Evolutionary conservation across 23 red algal species (phyloP).

Genomic region (Gracilaria vermiculophylla): DNA sequence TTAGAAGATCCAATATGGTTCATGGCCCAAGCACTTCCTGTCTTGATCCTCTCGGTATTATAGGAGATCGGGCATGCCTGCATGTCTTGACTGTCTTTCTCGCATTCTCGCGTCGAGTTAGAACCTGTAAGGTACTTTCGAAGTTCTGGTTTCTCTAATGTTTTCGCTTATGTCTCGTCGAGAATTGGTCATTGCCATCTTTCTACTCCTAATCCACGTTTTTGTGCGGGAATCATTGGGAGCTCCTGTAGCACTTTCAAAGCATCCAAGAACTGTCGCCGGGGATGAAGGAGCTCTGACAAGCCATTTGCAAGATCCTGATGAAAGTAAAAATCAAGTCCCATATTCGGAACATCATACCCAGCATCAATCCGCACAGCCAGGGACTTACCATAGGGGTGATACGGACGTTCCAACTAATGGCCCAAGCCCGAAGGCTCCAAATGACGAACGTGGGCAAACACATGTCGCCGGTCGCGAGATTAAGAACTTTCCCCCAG

Average conservation of each 20-base stretch:
- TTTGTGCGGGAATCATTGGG: background rate
- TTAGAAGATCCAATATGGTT: background rate
- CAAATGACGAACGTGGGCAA: background rate
- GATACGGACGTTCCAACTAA: background rate
- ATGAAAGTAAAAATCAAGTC: background rate
- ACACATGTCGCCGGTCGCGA: background rate
- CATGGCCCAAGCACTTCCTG: too few relatives aligned
- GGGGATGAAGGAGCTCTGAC: background rate
- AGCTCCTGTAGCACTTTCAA: background rate
- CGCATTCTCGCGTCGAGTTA: background rate
- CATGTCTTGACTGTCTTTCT: background rate
- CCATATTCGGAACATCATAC: background rate
- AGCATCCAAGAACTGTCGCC: background rate
- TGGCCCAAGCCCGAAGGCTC: too few relatives aligned
- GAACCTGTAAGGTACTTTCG: background rate
- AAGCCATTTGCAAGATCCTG: background rate
- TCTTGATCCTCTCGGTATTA: background rate
- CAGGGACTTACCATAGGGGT: background rate
- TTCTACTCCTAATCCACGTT: background rate
- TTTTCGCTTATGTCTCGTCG: background rate
- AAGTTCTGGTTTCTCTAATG: background rate
- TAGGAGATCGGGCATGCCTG: background rate
- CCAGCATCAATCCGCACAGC: background rate
- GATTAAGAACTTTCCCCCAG: background rate
- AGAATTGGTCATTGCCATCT: background rate